A percentile compares a stretch with the other conserved stretches of the same genome.
Evolutionary conservation across 164 flowering plant genomes (phyloP).

Genomic region (Stephania cephalantha): DNA sequence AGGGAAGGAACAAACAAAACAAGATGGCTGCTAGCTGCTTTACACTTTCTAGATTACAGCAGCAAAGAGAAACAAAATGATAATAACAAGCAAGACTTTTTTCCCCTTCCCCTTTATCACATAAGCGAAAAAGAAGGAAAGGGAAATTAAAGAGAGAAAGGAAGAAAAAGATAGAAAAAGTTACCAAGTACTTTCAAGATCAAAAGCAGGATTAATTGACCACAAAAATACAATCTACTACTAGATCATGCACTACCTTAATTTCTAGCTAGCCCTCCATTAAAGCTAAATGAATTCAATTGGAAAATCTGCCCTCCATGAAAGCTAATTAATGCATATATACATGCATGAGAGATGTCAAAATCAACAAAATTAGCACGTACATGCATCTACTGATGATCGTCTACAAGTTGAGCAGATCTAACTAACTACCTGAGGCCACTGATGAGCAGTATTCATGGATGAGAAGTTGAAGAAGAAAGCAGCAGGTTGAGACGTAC

Average conservation of each 20-base stretch:
- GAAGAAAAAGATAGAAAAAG: conserved; percentile 6
- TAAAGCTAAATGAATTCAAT: neutral
- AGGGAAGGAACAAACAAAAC: conserved; percentile 31
- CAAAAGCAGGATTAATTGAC: conserved; percentile 1
- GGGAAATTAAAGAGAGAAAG: conserved; percentile 16
- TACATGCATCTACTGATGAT: neutral
- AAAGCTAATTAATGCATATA: neutral
- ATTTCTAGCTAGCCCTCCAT: neutral
- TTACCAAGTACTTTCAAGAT: conserved; percentile 5
- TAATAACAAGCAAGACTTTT: conserved; percentile 21
- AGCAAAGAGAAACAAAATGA: conserved; percentile 18
- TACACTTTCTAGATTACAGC: conserved; percentile 30
- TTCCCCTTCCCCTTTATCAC: conserved; percentile 23
- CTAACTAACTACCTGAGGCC: conserved; percentile 61
- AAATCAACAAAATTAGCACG: neutral
- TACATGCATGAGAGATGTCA: neutral
- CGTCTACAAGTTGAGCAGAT: neutral
- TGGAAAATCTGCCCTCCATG: neutral
- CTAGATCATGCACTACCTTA: neutral
- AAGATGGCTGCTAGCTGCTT: conserved; percentile 11
- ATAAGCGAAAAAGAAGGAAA: conserved; percentile 27
- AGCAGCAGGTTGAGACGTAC: conserved; percentile 6
- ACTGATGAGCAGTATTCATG: conserved; percentile 78
- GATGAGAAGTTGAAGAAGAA: conserved; percentile 20
- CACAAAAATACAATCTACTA: conserved; percentile 7